Percentiles rank a stretch among this genome's conserved stretches.
Evolutionary conservation across 768 basidiomycete species (phyloP).

Genomic region (Tulasnella sp.): DNA sequence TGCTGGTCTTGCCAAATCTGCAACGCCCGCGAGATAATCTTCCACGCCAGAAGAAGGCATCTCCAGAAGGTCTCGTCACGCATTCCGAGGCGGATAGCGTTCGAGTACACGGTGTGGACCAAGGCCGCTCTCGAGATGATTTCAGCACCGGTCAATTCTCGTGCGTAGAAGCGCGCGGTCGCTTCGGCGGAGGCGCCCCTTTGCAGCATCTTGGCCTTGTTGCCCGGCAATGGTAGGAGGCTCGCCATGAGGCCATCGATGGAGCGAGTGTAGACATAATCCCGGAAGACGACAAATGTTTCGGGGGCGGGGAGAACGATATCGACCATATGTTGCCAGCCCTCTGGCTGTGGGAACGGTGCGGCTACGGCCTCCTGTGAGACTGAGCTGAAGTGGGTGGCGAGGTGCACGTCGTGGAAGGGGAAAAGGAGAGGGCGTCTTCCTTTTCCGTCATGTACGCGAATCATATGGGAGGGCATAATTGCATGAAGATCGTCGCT

Average conservation of each 20-base stretch:
- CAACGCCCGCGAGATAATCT: slow-evolving; percentile 17
- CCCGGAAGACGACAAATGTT: slow-evolving; percentile 19
- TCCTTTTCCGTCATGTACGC: slow-evolving; percentile 10
- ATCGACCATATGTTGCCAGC: slow-evolving; percentile 14
- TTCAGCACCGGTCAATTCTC: neutral
- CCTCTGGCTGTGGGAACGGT: slow-evolving; percentile 1
- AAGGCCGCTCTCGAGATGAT: neutral
- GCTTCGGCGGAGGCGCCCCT: neutral
- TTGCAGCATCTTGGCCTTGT: neutral
- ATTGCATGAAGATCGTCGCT: neutral
- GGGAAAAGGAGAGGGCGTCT: slow-evolving; percentile 10
- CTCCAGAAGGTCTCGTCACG: slow-evolving; percentile 19
- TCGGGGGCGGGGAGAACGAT: slow-evolving; percentile 5
- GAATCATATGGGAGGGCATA: slow-evolving; percentile 12
- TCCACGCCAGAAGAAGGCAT: slow-evolving; percentile 17
- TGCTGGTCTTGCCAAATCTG: slow-evolving; percentile 2
- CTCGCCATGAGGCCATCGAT: slow-evolving; percentile 4
- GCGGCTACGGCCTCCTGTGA: neutral
- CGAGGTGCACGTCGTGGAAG: slow-evolving; percentile 18
- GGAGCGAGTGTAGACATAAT: slow-evolving; percentile 20
- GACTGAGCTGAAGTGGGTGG: neutral
- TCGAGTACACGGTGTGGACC: slow-evolving; percentile 9
- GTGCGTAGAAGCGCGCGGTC: neutral
- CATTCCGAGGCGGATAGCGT: slow-evolving; percentile 20
- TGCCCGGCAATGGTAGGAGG: slow-evolving; percentile 12